phyloP scores from a whole-genome alignment of 306 rosid genomes.

The cucumber (Cucumis sativus) region DNA sequence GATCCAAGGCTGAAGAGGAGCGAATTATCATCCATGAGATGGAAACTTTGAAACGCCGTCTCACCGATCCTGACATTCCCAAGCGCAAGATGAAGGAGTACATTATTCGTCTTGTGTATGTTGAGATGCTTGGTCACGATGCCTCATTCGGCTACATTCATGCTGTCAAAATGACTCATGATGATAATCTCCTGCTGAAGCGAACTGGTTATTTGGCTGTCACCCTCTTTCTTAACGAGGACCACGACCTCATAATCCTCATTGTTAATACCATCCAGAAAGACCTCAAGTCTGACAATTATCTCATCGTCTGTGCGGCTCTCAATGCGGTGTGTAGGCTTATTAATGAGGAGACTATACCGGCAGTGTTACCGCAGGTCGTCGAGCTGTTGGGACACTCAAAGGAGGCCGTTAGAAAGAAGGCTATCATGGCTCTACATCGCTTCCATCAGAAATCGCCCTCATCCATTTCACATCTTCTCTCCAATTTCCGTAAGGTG shows the following conservation, averaged over 20 bases:
- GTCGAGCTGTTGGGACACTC: constrained; percentile 63
- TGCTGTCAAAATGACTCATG: constrained; percentile 96
- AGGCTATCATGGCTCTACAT: constrained; percentile 90
- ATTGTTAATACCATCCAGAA: constrained; percentile 95
- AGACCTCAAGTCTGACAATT: constrained; percentile 74
- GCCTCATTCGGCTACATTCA: constrained; percentile 89
- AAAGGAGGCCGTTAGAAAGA: constrained; percentile 77
- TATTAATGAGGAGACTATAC: constrained; percentile 86
- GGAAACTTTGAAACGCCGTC: constrained; percentile 81
- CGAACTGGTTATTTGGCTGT: constrained; percentile 94
- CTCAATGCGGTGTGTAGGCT: constrained; percentile 74
- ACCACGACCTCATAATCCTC: constrained; percentile 82
- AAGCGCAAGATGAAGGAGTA: constrained; percentile 96
- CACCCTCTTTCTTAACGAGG: constrained; percentile 70
- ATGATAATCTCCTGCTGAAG: constrained; percentile 53
- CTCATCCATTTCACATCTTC: constrained; percentile 59
- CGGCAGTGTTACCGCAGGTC: constrained; percentile 82
- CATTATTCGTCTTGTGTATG: constrained; percentile 74
- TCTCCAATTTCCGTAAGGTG: constrained; percentile 54
- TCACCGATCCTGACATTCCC: constrained; percentile 72
- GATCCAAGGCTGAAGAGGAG: constrained; percentile 94
- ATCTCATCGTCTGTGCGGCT: constrained; percentile 74
- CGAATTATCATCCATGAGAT: constrained; percentile 81
- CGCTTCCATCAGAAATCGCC: constrained; percentile 73
- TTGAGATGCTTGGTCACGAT: constrained; percentile 93